phyloP scores from a whole-genome alignment of 1,139 yeast genomes.

The Suhomyces ambrosiae region DNA sequence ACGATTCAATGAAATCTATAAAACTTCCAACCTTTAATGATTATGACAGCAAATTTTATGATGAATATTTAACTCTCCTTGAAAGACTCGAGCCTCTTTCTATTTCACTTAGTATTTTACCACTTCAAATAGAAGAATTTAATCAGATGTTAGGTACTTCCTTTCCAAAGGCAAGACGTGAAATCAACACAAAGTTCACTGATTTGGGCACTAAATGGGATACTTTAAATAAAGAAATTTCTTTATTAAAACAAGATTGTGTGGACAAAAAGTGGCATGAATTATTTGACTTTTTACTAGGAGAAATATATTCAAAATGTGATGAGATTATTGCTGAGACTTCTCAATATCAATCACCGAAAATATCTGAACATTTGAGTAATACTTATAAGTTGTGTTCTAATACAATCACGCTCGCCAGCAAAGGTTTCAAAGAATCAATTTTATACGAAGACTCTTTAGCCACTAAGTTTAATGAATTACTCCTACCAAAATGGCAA shows the following conservation, averaged over 20 bases:
- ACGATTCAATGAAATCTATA: conserved; percentile 23
- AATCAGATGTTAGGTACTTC: conserved; percentile 10
- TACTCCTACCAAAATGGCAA: conserved; percentile 36
- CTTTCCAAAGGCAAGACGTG: conserved; percentile 12
- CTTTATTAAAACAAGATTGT: conserved; percentile 45
- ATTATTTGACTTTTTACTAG: conserved; percentile 46
- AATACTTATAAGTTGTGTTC: conserved; percentile 35
- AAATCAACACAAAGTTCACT: conserved; percentile 5
- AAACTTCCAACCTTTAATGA: conserved; percentile 37
- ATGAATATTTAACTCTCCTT: conserved; percentile 33
- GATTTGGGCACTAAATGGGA: conserved; percentile 31
- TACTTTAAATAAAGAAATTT: conserved; percentile 42
- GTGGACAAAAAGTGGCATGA: conserved; percentile 61
- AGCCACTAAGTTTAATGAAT: conserved; percentile 26
- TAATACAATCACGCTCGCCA: conserved; percentile 34
- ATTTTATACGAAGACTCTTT: conserved; percentile 24
- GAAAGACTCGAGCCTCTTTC: conserved; percentile 50
- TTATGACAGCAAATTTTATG: conserved; percentile 32
- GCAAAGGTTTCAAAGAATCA: conserved; percentile 34
- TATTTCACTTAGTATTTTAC: conserved; percentile 46
- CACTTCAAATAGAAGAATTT: conserved; percentile 31
- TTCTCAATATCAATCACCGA: neutral
- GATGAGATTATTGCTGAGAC: conserved; percentile 30
- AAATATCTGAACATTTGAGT: conserved; percentile 20
- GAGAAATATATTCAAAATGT: conserved; percentile 39